Conservation (phyloP, 1,139 yeast genomes). For the Pneumocystis murina region DNA sequence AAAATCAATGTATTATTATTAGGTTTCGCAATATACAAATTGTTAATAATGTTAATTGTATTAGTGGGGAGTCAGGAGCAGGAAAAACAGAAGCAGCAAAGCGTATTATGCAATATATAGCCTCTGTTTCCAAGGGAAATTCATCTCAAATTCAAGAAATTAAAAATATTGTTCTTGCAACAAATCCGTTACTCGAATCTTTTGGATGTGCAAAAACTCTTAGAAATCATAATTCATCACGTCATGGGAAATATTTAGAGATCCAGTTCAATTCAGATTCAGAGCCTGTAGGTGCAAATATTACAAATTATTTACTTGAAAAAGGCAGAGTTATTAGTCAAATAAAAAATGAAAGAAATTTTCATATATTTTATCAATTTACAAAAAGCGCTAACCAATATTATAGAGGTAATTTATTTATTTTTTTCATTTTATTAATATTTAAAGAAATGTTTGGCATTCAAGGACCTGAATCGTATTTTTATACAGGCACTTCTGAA, state of each 20-base stretch:
- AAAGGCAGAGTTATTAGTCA: constrained; percentile 94
- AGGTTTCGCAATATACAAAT: constrained; percentile 20
- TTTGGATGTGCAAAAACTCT: constrained; percentile 98
- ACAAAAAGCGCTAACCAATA: constrained; percentile 80
- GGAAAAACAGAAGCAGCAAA: constrained; percentile 99
- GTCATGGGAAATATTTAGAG: constrained; percentile 95
- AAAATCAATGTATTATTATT: constrained; percentile 93
- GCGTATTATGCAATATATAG: constrained; percentile 95
- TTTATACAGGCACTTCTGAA: constrained; percentile 74
- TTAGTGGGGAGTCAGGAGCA: constrained; percentile 92
- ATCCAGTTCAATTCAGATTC: constrained; percentile 68
- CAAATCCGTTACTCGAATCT: constrained; percentile 88
- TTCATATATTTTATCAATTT: constrained; percentile 92
- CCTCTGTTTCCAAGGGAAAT: constrained; percentile 53
- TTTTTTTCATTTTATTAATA: background rate
- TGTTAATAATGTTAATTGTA: background rate
- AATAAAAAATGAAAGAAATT: constrained; percentile 80
- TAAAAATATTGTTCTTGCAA: constrained; percentile 95
- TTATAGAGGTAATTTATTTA: constrained; percentile 34
- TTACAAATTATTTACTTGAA: constrained; percentile 85
- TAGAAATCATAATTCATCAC: constrained; percentile 87
- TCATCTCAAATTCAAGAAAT: constrained; percentile 60
- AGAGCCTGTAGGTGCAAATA: constrained; percentile 90
- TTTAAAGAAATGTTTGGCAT: constrained; percentile 53
- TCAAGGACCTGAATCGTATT: constrained; percentile 83